Conservation (phyloP, 306 rosid species). For the Vicia faba region DNA sequence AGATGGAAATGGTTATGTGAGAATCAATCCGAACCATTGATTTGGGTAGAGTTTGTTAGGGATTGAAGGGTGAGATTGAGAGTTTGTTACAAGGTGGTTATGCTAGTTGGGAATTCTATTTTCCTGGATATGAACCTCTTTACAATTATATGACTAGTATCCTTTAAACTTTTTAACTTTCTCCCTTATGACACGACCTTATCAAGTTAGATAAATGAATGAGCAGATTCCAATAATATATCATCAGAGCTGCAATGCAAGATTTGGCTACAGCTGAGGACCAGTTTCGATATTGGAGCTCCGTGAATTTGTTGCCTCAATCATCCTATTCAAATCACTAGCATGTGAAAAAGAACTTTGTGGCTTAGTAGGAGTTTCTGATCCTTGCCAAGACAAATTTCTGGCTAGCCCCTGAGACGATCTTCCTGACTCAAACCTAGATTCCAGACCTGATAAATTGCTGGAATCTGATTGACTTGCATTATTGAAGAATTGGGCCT, state of each 20-base stretch:
- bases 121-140: too few species aligned
- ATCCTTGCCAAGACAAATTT: constrained; percentile 54
- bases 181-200: constrained; percentile 30
- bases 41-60: too few species aligned
- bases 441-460: constrained; percentile 39
- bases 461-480: constrained; percentile 48
- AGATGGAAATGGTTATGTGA: too few species aligned
- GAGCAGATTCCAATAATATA: constrained; percentile 26
- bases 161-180: constrained; percentile 10
- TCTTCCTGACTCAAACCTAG: constrained; percentile 42
- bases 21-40: too few species aligned
- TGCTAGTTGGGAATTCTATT: too few species aligned
- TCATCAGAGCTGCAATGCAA: constrained; percentile 79
- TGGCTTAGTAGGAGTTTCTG: constrained; percentile 46
- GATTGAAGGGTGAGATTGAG: too few species aligned
- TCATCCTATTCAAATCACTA: constrained; percentile 49
- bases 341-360: constrained; percentile 52
- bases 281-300: constrained; percentile 54
- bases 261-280: constrained; percentile 70
- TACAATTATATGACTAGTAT: background rate
- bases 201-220: constrained; percentile 20
- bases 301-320: too few species aligned
- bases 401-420: constrained; percentile 46
- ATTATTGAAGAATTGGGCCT: constrained; percentile 41
- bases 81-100: too few species aligned